Percentiles rank a stretch among this genome's conserved stretches.
These are phyloP conservation scores for Aspergillus sp. DNA, from an alignment of 2,329 filamentous ascomycete genomes.

Conservation along the genomic window DNA sequence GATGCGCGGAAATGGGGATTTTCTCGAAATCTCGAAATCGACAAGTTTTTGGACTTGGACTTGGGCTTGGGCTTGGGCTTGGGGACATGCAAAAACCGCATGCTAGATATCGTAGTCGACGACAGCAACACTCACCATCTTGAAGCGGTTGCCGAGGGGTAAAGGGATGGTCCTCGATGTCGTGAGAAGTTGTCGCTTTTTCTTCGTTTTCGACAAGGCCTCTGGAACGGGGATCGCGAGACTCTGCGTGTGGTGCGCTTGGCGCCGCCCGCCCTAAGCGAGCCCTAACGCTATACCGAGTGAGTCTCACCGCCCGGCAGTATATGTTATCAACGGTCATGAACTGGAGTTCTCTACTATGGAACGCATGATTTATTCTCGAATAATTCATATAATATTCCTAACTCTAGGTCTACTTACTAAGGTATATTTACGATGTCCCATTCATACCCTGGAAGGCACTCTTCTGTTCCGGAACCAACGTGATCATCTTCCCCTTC, in stretches of 20 bases:
- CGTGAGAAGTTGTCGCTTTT: slow-evolving; percentile 33
- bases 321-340: background rate
- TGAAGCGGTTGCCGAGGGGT: slow-evolving; percentile 37
- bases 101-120: background rate
- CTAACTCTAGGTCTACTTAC: too few species aligned
- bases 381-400: too few species aligned
- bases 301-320: slow-evolving; percentile 18
- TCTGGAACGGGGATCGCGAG: slow-evolving; percentile 22
- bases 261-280: slow-evolving; percentile 32
- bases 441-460: background rate
- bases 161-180: slow-evolving; percentile 37
- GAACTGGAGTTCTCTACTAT: background rate
- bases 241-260: slow-evolving; percentile 33
- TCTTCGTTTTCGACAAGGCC: slow-evolving; percentile 19
- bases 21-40: background rate
- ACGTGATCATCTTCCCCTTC: slow-evolving; percentile 52
- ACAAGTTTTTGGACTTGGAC: background rate
- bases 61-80: background rate
- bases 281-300: slow-evolving; percentile 35
- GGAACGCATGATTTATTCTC: background rate
- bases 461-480: slow-evolving; percentile 54
- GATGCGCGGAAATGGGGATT: background rate
- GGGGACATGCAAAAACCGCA: slow-evolving; percentile 4
- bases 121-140: slow-evolving; percentile 37
- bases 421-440: background rate